Evolutionary conservation across 2,329 filamentous ascomycete genomes (phyloP).

Genomic region (Monilinia vaccinii-corymbosi): DNA sequence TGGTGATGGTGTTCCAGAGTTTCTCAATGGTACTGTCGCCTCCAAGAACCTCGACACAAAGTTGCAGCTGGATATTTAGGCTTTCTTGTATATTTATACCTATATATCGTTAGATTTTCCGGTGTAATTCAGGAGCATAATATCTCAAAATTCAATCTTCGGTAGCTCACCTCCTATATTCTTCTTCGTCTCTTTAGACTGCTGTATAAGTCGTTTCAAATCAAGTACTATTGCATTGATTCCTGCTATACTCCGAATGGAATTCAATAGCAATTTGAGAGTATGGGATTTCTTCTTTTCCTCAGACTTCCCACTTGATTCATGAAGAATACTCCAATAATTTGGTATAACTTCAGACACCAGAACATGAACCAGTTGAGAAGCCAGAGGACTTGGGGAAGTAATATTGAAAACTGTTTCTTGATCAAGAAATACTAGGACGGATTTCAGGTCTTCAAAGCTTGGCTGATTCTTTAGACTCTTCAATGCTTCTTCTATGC

Average conservation of each 20-base stretch:
- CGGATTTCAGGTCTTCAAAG: conserved; percentile 43
- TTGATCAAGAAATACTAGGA: conserved; percentile 43
- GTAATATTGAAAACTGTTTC: conserved; percentile 44
- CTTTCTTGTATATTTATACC: conserved; percentile 28
- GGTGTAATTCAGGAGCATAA: not conserved
- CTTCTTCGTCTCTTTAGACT: conserved; percentile 34
- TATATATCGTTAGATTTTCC: not conserved
- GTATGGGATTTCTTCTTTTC: conserved; percentile 27
- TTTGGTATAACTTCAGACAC: conserved; percentile 68
- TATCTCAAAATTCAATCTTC: not conserved
- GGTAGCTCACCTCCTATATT: conserved; percentile 12
- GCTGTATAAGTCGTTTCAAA: conserved; percentile 51
- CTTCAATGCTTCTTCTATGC: conserved; percentile 44
- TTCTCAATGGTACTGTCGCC: conserved; percentile 34
- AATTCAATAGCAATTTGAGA: conserved; percentile 46
- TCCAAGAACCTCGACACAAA: conserved; percentile 36
- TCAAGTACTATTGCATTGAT: conserved; percentile 69
- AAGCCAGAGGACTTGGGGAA: conserved; percentile 54
- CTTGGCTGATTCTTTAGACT: conserved; percentile 53
- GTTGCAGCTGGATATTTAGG: conserved; percentile 33
- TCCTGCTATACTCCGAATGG: conserved; percentile 65
- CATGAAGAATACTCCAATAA: conserved; percentile 63
- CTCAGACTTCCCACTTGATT: conserved; percentile 30
- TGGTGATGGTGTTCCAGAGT: conserved; percentile 37
- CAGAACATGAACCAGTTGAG: conserved; percentile 67